A percentile compares a stretch with the other conserved stretches of the same genome.
phyloP scores from a whole-genome alignment of 148 eudicot genomes.

The Agrostemma githago region DNA sequence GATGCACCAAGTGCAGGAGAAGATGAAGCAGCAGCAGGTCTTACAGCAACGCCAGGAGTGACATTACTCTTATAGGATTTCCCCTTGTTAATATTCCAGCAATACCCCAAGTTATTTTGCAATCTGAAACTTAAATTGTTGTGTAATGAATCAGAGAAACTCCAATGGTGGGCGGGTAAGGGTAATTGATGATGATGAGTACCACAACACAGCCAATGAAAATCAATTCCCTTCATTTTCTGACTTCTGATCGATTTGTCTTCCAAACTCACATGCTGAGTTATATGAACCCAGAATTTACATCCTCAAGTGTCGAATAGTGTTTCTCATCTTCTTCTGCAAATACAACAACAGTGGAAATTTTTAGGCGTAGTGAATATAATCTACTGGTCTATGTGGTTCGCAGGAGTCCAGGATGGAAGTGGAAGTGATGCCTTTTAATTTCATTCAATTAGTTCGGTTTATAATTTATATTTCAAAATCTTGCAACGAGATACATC shows the following conservation, averaged over 20 bases:
- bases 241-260: background rate
- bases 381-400: no score
- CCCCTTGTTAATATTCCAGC: background rate
- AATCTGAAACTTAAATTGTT: background rate
- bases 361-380: no score
- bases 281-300: no score
- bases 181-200: constrained; percentile 1
- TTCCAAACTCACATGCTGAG: no score
- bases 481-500: no score
- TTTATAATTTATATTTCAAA: no score
- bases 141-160: background rate
- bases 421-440: no score
- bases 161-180: background rate
- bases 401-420: no score
- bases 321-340: no score
- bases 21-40: constrained; percentile 38
- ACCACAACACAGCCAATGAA: constrained; percentile 6
- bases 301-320: no score
- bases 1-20: constrained; percentile 46
- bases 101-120: constrained; percentile 10
- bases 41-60: constrained; percentile 1
- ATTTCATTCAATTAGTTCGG: no score
- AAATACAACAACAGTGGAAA: no score
- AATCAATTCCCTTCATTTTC: constrained; percentile 17
- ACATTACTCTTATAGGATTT: constrained; percentile 10